phyloP scores from a whole-genome alignment of 805 yeast genomes.

The Teunomyces pallodes region DNA sequence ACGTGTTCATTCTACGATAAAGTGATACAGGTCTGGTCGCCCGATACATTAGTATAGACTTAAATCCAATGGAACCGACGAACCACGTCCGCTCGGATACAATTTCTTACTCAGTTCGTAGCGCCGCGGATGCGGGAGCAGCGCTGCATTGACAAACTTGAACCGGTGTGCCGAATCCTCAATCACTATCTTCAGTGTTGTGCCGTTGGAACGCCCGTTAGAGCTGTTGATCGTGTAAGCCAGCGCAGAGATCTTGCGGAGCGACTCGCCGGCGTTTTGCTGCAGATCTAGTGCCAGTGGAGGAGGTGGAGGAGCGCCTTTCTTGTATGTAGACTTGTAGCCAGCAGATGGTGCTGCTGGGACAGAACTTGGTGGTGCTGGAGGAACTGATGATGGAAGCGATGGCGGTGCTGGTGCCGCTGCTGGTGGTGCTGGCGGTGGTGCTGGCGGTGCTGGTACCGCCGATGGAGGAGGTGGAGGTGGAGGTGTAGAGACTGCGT shows the following conservation, averaged over 20 bases:
- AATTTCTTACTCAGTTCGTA: constrained; percentile 64
- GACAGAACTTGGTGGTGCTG: constrained; percentile 12
- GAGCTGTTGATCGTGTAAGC: constrained; percentile 58
- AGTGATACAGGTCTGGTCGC: constrained; percentile 73
- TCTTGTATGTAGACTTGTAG: constrained; percentile 13
- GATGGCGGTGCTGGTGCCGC: constrained; percentile 17
- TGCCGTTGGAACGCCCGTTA: constrained; percentile 14
- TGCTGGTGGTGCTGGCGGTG: constrained; percentile 9
- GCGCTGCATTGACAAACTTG: constrained; percentile 61
- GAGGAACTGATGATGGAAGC: constrained; percentile 6
- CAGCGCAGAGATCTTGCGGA: constrained; percentile 62
- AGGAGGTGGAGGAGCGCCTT: constrained; percentile 35
- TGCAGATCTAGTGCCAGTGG: constrained; percentile 35
- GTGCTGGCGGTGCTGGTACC: constrained; percentile 9
- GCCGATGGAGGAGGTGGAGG: constrained; percentile 7
- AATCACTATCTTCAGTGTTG: constrained; percentile 42
- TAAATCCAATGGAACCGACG: constrained; percentile 81
- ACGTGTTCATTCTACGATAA: constrained; percentile 94
- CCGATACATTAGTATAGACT: constrained; percentile 9
- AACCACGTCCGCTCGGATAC: constrained; percentile 94
- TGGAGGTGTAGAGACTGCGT: constrained; percentile 12
- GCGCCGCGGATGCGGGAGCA: constrained; percentile 84
- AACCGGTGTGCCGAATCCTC: constrained; percentile 61
- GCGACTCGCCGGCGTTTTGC: constrained; percentile 47
- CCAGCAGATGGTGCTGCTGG: constrained; percentile 10